A percentile compares a stretch with the other conserved stretches of the same genome.
Evolutionary conservation across 2,329 filamentous ascomycete genomes (phyloP).

Genomic region (Hysterium pulicare): DNA sequence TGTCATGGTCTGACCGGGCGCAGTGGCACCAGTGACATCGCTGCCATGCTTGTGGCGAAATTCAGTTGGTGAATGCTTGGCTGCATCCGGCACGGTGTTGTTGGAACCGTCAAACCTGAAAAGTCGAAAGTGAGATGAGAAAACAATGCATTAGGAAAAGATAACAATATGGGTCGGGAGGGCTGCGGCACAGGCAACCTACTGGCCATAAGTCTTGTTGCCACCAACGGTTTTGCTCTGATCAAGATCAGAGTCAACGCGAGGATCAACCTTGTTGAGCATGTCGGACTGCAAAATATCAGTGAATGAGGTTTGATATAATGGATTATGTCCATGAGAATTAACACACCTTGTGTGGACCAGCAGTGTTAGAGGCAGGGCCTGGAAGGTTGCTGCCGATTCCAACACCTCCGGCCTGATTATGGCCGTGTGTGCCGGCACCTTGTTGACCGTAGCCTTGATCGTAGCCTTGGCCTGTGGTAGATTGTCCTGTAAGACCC

Average conservation of each 20-base stretch:
- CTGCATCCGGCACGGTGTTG: no score
- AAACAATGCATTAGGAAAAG: no score
- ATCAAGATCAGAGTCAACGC: constrained; percentile 35
- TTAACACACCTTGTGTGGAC: constrained; percentile 27
- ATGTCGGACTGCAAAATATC: constrained; percentile 14
- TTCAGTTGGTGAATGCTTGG: no score
- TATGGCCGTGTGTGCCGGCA: constrained; percentile 11
- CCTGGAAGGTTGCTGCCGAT: constrained; percentile 15
- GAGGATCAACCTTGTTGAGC: constrained; percentile 35
- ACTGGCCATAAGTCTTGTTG: constrained; percentile 24
- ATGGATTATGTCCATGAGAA: background rate
- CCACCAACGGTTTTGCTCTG: constrained; percentile 29
- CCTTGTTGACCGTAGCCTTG: constrained; percentile 8
- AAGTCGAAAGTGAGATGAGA: no score
- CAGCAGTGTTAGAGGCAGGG: constrained; percentile 30
- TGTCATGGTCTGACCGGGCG: no score
- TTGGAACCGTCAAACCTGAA: no score
- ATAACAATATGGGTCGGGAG: no score
- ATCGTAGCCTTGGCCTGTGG: constrained; percentile 9
- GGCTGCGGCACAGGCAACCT: no score
- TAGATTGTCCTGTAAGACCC: constrained; percentile 6
- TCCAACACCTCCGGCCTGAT: constrained; percentile 12
- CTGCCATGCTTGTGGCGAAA: background rate
- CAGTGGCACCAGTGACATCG: background rate
- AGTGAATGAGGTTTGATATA: constrained; percentile 3